Evolutionary conservation across 2,329 filamentous ascomycete genomes (phyloP).

Genomic region (Aspergillus brunneoviolaceus): DNA sequence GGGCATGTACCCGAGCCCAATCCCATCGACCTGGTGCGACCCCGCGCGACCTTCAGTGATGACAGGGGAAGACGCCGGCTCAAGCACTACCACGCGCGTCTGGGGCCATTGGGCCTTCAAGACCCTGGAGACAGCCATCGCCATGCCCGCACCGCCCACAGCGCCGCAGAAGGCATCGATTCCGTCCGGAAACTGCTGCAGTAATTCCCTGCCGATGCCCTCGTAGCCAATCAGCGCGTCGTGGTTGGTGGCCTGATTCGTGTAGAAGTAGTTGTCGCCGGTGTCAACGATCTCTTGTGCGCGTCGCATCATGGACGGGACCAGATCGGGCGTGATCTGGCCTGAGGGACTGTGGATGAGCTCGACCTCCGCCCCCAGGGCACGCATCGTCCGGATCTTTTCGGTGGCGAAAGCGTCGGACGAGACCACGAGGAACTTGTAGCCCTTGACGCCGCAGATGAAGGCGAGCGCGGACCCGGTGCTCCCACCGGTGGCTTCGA

Average conservation of each 20-base stretch:
- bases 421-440: conserved; percentile 12
- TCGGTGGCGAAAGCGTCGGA: conserved; percentile 15
- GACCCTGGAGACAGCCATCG: conserved; percentile 13
- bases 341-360: conserved; percentile 11
- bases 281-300: conserved; percentile 4
- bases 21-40: conserved; percentile 89
- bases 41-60: conserved; percentile 38
- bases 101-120: conserved; percentile 5
- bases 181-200: conserved; percentile 10
- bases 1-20: conserved; percentile 91
- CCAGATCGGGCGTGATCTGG: conserved; percentile 10
- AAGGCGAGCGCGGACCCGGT: conserved; percentile 47
- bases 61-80: conserved; percentile 14
- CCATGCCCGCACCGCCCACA: conserved; percentile 15
- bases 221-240: conserved; percentile 16
- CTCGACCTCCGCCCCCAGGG: conserved; percentile 14
- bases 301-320: conserved; percentile 9
- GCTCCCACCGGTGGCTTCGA: conserved; percentile 91
- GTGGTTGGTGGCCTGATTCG: conserved; percentile 15
- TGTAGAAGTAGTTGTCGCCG: conserved; percentile 3
- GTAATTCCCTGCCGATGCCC: conserved; percentile 11
- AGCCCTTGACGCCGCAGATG: conserved; percentile 16
- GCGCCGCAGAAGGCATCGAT: conserved; percentile 19
- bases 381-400: conserved; percentile 14
- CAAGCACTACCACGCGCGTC: conserved; percentile 9